Evolutionary conservation across 768 basidiomycete genomes (phyloP), one percentile per base, ranked within the genome.

Genomic region (Myochromella boudieri): DNA sequence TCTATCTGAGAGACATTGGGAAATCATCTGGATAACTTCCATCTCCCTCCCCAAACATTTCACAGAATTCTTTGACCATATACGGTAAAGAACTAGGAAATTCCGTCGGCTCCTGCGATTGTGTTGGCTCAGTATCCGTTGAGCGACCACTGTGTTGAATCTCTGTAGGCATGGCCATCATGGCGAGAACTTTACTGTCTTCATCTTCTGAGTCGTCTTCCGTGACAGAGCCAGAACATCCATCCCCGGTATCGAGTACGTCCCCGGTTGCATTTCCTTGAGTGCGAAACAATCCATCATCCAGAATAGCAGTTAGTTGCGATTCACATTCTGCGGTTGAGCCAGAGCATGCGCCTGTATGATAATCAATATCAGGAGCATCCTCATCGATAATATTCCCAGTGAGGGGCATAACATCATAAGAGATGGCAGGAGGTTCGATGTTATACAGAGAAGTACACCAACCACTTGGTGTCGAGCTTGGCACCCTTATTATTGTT

Each of bases 21-120:
- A 74, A 76, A 59, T 66, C 62, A 6, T 66, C 59, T 3, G 74
- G 72, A 56, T 68, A 75, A 38, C 71, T 75, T 32, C 61, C 66
- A 6, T 66, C 63, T 20, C 56, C 66, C 18, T 51, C 56, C 24
- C 59, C 68, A 56, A 78, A 74, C 71, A 79, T 77, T 6, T 64
- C 63, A 29, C 55, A 65, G 51, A 79, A 76, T 17, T 73, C 67
- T 53, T 68, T 66, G 12, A 77, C 64, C 24, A 52, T 69, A 34
- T 53, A 54, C 11, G 74, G 73, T 31, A 71, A 55, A 24, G 71
- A 69, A 28, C 51, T 60, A 37, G 54, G 46, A 37, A 31, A 44
- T 15, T 24, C 48, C 11, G 21, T 42, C 6, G 37, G 46, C 32
- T 49, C 44, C 26, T 46, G 38, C 10, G 38, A 46, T 6, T 44